Base-by-base conservation (phyloP, 495 filamentous ascomycete species). In the Aspergillus wentii region DNA sequence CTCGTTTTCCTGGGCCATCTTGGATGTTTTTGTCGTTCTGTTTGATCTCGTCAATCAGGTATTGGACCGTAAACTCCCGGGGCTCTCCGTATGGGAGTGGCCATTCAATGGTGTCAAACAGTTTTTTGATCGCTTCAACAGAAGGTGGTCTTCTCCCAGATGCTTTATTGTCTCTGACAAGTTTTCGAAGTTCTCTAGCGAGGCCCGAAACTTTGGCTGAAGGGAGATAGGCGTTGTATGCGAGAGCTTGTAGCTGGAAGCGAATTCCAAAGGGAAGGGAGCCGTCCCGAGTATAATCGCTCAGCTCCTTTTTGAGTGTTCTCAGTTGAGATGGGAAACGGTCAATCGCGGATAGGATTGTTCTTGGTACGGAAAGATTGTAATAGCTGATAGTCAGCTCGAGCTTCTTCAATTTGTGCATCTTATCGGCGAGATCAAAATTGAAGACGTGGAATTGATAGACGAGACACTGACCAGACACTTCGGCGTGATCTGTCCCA, bases 201-300 rank as follows among this genome's bases (percentile, higher is more conserved):
- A 65, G 30, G 10, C 32, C 29, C 7, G 45, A 10, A 5, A 61
- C 49, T 17, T 29, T 57, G 10, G 16, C 10, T 17, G 64, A 60
- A 17, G 38, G 41, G 8, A 68, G 56, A 38, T 51, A 54, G 3
- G 46, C 54, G 39, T 66, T 66, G 33, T 61, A 50, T 3, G 53
- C 59, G 6, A 68, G 44, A 17, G 41, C 61, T 18, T 68, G 61
- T 4, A 66, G 40, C 17, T 65, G 61, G 32, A 58, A 74, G 28
- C 56, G 52, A 6, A 69, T 17, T 1, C 48, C 57, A 34, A 69
- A 74, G 3, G 64, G 56, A 22, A 65, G 33, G 11, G 17, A 27
- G 5, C 34, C 35, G 28, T 52, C n/a, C n/a, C 5, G 20, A 0
- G 44, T 50, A 17, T 40, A 46, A 2, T 18, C 17, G 2, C 23